A percentile compares a stretch with the other conserved stretches of the same genome.
Evolutionary conservation across 1,284 basidiomycete species (phyloP).

Genomic region (Ganoderma meredithae): DNA sequence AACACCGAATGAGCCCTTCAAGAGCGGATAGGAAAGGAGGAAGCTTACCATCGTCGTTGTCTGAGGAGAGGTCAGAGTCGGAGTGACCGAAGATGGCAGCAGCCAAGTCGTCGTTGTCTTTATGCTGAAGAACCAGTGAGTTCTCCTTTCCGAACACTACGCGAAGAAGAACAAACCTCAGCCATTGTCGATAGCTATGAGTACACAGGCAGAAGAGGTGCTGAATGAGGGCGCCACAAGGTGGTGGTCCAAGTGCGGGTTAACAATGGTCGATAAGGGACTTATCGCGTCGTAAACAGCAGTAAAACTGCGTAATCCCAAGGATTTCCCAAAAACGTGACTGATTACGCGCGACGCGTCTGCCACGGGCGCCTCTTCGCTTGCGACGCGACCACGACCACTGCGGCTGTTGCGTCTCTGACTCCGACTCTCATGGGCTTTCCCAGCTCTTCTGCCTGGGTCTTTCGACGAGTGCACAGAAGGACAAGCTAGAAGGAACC

Average conservation of each 20-base stretch:
- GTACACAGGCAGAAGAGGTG: not conserved
- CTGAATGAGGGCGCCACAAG: not conserved
- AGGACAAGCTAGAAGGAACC: not conserved
- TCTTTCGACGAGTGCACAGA: constrained; percentile 10
- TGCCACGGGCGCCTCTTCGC: constrained; percentile 8
- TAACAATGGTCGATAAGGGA: not conserved
- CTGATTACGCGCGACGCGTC: constrained; percentile 34
- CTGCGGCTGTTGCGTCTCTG: not conserved
- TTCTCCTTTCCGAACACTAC: not conserved
- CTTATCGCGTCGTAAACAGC: not conserved
- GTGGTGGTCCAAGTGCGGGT: constrained; percentile 11
- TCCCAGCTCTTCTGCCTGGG: not conserved
- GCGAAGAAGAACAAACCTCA: constrained; percentile 15
- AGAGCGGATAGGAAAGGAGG: not conserved
- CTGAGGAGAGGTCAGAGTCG: constrained; percentile 77
- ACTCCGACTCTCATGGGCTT: constrained; percentile 23
- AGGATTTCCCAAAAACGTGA: constrained; percentile 17
- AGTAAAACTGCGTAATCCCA: not conserved
- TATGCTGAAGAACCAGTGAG: constrained; percentile 5
- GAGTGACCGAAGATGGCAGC: constrained; percentile 68
- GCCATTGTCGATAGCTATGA: constrained; percentile 12
- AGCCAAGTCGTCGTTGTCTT: constrained; percentile 30
- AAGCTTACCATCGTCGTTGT: constrained; percentile 70
- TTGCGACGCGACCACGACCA: not conserved
- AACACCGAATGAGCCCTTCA: constrained; percentile 1